Conservation (phyloP, 164 flowering plant species). For the Dillenia turbinata region DNA sequence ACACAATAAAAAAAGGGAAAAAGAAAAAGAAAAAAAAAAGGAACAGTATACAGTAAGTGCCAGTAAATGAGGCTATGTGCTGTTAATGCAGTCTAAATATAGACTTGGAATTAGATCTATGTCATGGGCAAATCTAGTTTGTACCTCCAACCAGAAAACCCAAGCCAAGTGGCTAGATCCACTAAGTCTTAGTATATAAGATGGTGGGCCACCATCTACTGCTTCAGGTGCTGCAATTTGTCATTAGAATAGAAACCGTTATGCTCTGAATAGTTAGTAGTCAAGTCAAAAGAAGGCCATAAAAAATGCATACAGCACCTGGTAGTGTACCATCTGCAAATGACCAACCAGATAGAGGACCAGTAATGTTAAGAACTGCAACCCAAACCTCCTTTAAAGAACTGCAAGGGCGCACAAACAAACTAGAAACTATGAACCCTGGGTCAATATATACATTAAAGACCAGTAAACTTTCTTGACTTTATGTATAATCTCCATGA, state of each 20-base stretch:
- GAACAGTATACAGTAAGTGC: neutral
- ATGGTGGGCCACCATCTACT: slow-evolving; percentile 68
- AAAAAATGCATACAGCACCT: slow-evolving; percentile 34
- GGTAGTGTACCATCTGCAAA: slow-evolving; percentile 69
- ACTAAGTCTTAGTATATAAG: slow-evolving; percentile 80
- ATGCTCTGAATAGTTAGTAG: neutral
- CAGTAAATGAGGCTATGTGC: neutral
- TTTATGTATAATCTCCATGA: too few relatives aligned
- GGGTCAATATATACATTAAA: too few relatives aligned
- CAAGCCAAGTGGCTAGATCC: slow-evolving; percentile 67
- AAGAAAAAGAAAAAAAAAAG: neutral
- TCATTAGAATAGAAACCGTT: slow-evolving; percentile 1
- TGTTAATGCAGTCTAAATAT: too few relatives aligned
- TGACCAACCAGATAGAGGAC: slow-evolving; percentile 92
- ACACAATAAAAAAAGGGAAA: neutral
- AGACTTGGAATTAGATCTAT: too few relatives aligned
- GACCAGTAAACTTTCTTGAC: too few relatives aligned
- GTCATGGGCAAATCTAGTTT: neutral
- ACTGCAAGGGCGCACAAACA: slow-evolving; percentile 39
- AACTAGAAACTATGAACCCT: neutral
- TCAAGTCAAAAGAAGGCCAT: neutral
- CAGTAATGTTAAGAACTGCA: slow-evolving; percentile 88
- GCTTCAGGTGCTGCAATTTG: slow-evolving; percentile 62
- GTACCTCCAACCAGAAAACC: slow-evolving; percentile 98
- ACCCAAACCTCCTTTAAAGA: slow-evolving; percentile 93